These are phyloP conservation scores for Ephemerocybe angulata DNA, from an alignment of 768 basidiomycete species.

Conservation along the genomic window DNA sequence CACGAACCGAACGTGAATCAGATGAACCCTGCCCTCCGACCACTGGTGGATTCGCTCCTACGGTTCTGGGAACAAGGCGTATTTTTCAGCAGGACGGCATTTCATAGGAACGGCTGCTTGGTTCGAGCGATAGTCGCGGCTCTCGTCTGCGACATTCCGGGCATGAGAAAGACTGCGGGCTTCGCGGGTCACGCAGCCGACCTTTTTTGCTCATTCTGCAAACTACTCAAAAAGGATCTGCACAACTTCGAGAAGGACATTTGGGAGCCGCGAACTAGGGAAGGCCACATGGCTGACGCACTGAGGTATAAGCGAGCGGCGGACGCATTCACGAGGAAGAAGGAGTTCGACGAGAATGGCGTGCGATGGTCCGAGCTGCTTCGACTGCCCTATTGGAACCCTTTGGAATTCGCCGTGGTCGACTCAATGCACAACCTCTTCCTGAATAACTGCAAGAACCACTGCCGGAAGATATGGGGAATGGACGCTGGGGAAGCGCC, in stretches of 20 bases:
- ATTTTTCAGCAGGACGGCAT: constrained; percentile 16
- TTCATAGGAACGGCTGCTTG: constrained; percentile 16
- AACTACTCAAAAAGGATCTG: not conserved
- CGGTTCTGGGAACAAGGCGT: constrained; percentile 26
- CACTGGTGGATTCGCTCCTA: constrained; percentile 31
- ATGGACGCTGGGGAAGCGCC: constrained; percentile 5
- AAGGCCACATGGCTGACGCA: not conserved
- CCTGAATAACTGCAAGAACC: constrained; percentile 9
- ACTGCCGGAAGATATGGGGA: constrained; percentile 8
- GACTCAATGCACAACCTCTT: constrained; percentile 16
- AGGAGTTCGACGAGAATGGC: constrained; percentile 3
- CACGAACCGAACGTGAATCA: constrained; percentile 23
- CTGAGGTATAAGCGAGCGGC: not conserved
- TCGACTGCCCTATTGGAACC: constrained; percentile 14
- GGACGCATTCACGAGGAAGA: not conserved
- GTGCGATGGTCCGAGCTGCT: constrained; percentile 13
- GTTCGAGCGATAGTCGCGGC: constrained; percentile 25
- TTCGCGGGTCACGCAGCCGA: constrained; percentile 12
- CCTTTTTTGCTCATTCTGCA: constrained; percentile 12
- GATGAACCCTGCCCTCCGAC: constrained; percentile 31
- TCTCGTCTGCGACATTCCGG: constrained; percentile 33
- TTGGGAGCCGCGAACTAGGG: constrained; percentile 3
- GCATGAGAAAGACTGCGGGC: constrained; percentile 25
- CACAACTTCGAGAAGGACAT: not conserved
- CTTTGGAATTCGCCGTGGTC: constrained; percentile 3